These are phyloP conservation scores for Globisporangium splendens DNA, from an alignment of 352 stramenopile genomes.

Conservation along the genomic window DNA sequence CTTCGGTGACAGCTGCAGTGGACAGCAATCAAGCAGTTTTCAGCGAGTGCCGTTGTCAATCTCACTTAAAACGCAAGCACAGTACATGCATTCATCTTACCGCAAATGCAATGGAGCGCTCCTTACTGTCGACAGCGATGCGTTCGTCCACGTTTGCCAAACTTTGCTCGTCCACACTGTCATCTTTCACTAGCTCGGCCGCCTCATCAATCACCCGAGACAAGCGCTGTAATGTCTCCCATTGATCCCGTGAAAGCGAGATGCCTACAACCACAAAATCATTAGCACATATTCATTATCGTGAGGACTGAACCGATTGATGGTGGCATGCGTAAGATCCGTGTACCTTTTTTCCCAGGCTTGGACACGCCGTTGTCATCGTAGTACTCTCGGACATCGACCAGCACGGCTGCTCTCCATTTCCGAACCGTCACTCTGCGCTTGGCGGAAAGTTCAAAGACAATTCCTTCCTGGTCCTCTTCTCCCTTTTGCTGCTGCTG, in stretches of 20 bases:
- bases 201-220: conserved; percentile 34
- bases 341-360: conserved; percentile 73
- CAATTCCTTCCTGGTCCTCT: conserved; percentile 20
- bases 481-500: conserved; percentile 2
- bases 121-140: conserved; percentile 31
- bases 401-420: conserved; percentile 44
- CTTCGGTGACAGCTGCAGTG: conserved; percentile 44
- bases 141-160: conserved; percentile 26
- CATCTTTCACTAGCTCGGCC: conserved; percentile 41
- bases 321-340: not conserved
- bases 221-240: conserved; percentile 39
- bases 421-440: conserved; percentile 53
- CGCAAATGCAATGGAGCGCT: conserved; percentile 45
- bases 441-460: conserved; percentile 59
- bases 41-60: too few relatives aligned
- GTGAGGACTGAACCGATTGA: not conserved
- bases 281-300: not conserved
- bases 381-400: conserved; percentile 82
- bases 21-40: not conserved
- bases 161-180: conserved; percentile 28
- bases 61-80: too few relatives aligned
- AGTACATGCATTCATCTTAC: conserved; percentile 16
- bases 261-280: too few relatives aligned
- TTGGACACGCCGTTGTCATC: conserved; percentile 53
- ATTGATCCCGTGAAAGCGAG: conserved; percentile 54